Evolutionary conservation across 2,329 filamentous ascomycete genomes (phyloP), one percentile per base, ranked within the genome.

Genomic region (Pseudogymnoascus sp.): DNA sequence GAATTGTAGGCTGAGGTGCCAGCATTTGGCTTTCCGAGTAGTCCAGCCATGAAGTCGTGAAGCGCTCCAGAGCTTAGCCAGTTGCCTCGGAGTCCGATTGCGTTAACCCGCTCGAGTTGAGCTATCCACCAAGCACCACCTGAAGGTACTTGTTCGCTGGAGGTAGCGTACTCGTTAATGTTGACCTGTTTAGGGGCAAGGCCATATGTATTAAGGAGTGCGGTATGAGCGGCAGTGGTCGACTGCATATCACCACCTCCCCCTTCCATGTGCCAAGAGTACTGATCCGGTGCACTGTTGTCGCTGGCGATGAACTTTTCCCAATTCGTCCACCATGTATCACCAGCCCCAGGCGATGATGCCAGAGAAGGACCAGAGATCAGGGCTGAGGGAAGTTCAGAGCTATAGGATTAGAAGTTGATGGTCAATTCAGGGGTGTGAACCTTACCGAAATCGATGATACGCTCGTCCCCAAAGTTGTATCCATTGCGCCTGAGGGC

Each of bases 151-250:
- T 82, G 77, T 65, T 82, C 76, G 5, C 65, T 66, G 18, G 68
- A 72, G 1, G 67, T 69, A 3, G 72, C 79, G 65, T 82, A 82
- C 65, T 82, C 80, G 65, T 82, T 81, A 68, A 82, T 75, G 64
- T 81, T 79, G 37, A 81, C 23, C 23, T 25, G 23, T 25, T 25
- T 25, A 2, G 23, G 23, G 23, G 23, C 23, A 25, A 25, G 23
- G 23, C 23, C 23, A 25, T 25, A 25, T 25, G 23, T 25, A 25
- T 25, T 25, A 25, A 25, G 23, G 23, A 25, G 23, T 25, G 23
- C 23, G 23, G 23, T 25, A 25, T 25, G 23, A 25, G 23, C 23
- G 23, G 23, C 23, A 25, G 23, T 25, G 23, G 23, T 25, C 23
- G 65, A 71, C 46, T 73, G 63, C 65, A 75, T 65, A 62, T 76